These are phyloP conservation scores for Trypanosoma lewisi DNA, from an alignment of 208 protist genomes.

Conservation along the genomic window DNA sequence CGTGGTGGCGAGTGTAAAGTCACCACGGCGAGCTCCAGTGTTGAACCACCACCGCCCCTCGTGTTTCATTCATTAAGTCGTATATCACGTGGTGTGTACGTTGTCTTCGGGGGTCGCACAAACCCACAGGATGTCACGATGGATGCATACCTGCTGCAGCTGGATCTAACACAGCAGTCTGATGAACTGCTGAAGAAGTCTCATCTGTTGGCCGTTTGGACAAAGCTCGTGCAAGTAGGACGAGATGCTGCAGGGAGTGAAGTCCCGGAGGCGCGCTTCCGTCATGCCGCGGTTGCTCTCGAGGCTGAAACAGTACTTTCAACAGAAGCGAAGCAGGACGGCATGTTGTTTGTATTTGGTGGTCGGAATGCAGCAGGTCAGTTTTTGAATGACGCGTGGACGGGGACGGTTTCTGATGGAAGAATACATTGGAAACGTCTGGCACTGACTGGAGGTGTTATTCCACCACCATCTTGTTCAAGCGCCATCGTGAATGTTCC, in stretches of 20 bases:
- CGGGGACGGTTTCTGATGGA: constrained; percentile 17
- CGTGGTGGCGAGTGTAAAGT: constrained; percentile 65
- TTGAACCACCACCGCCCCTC: constrained; percentile 45
- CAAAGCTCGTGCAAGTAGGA: background rate
- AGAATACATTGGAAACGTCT: constrained; percentile 34
- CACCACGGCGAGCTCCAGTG: background rate
- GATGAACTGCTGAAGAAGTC: background rate
- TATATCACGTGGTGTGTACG: constrained; percentile 40
- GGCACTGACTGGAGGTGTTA: constrained; percentile 3
- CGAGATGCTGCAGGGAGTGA: background rate
- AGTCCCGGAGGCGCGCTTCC: constrained; percentile 34
- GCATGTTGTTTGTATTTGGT: constrained; percentile 55
- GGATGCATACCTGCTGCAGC: constrained; percentile 45
- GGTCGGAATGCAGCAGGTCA: constrained; percentile 29
- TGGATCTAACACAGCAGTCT: constrained; percentile 25
- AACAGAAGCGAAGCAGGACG: background rate
- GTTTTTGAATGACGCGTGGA: constrained; percentile 42
- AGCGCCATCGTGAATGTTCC: constrained; percentile 28
- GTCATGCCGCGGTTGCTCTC: constrained; percentile 37
- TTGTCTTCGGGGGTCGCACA: constrained; percentile 82
- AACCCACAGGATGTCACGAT: constrained; percentile 52
- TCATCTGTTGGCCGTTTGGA: constrained; percentile 17
- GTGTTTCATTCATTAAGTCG: constrained; percentile 77
- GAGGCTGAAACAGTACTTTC: background rate
- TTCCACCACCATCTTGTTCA: constrained; percentile 48